Evolutionary conservation across 257 asterid species (phyloP).

Genomic region (Linderniella brevidens): DNA sequence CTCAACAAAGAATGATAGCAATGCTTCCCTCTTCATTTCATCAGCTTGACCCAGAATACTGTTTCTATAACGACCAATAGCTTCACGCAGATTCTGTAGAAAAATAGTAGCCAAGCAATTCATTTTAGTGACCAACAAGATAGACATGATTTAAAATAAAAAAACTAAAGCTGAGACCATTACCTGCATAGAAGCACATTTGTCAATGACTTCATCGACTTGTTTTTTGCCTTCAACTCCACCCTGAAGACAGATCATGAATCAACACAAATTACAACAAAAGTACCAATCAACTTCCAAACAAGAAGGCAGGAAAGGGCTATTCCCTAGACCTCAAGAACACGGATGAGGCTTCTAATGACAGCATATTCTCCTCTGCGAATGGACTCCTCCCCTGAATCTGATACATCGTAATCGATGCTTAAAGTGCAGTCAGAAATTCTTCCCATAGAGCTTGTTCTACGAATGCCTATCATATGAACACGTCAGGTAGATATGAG

Average conservation of each 20-base stretch:
- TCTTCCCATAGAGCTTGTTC: slow-evolving; percentile 70
- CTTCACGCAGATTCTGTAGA: slow-evolving; percentile 88
- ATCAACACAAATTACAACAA: slow-evolving; percentile 31
- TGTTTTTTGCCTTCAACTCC: slow-evolving; percentile 97
- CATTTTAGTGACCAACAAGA: slow-evolving; percentile 1
- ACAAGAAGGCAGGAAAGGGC: slow-evolving; percentile 13
- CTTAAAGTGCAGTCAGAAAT: slow-evolving; percentile 50
- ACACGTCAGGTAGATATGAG: slow-evolving; percentile 3
- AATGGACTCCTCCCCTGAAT: slow-evolving; percentile 61
- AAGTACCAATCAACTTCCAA: not conserved
- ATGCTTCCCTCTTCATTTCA: slow-evolving; percentile 97
- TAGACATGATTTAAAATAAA: not conserved
- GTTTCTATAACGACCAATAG: slow-evolving; percentile 79
- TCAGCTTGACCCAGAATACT: slow-evolving; percentile 86
- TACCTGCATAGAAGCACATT: slow-evolving; percentile 99
- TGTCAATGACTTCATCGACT: slow-evolving; percentile 91
- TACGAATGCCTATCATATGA: slow-evolving; percentile 41
- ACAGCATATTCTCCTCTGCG: slow-evolving; percentile 92
- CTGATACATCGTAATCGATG: slow-evolving; percentile 41
- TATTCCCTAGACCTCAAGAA: slow-evolving; percentile 55
- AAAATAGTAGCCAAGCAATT: slow-evolving; percentile 12
- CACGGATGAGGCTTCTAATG: slow-evolving; percentile 91
- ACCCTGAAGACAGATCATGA: slow-evolving; percentile 47
- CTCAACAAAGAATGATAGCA: slow-evolving; percentile 94
- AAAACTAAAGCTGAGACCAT: slow-evolving; percentile 5